Evolutionary conservation across 2,329 filamentous ascomycete species (phyloP).

Genomic region (Pseudogymnoascus sp.): DNA sequence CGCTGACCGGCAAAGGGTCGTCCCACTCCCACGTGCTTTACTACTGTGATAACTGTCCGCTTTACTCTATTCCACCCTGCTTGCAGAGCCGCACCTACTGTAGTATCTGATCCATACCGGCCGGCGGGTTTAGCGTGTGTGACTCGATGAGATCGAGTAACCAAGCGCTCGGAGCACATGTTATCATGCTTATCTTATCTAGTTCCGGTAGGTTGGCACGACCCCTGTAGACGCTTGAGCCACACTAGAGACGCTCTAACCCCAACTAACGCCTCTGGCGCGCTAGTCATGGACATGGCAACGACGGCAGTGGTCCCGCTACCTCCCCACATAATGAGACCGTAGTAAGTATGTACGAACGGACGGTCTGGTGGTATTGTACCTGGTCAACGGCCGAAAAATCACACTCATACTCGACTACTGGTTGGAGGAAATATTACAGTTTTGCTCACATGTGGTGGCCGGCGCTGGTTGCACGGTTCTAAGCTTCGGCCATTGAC

Average conservation of each 20-base stretch:
- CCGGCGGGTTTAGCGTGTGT: conserved; percentile 1
- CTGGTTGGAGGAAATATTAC: not conserved
- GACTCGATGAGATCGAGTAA: conserved; percentile 10
- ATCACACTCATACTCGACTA: not conserved
- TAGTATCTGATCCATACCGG: not conserved
- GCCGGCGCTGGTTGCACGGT: not conserved
- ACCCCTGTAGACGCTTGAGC: not conserved
- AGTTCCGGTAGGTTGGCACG: not conserved
- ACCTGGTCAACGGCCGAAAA: not conserved
- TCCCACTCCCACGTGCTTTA: not conserved
- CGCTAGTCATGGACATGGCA: not conserved
- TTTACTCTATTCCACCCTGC: not conserved
- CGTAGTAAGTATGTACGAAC: no score
- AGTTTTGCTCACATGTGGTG: not conserved
- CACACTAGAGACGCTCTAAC: not conserved
- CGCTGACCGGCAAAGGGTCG: not conserved
- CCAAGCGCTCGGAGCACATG: conserved; percentile 1
- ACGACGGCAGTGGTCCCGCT: not conserved
- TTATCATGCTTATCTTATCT: conserved; percentile 2
- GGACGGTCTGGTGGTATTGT: no score
- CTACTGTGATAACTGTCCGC: no score
- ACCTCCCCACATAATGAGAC: conserved; percentile 3
- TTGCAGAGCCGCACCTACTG: not conserved
- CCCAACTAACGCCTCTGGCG: not conserved
- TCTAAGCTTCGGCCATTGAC: not conserved